Percentiles rank a stretch among this genome's conserved stretches.
These are phyloP conservation scores for Debaryomyces maramus DNA, from an alignment of 805 yeast species.

Conservation along the genomic window DNA sequence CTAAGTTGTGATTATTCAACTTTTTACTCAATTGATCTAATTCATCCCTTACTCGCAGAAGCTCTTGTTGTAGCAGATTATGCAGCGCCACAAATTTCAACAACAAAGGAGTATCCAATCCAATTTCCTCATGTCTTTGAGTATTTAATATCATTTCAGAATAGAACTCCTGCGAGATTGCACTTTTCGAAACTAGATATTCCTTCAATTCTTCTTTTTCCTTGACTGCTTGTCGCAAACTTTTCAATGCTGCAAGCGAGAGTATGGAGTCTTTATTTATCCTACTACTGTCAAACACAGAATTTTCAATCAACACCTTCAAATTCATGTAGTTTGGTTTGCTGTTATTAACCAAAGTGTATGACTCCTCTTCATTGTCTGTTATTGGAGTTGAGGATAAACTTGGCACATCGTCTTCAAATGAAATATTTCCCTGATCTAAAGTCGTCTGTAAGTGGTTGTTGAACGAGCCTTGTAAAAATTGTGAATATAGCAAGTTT, in stretches of 20 bases:
- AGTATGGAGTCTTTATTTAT: conserved; percentile 34
- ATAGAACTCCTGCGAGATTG: conserved; percentile 36
- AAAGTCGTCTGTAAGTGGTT: conserved; percentile 32
- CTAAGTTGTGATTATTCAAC: conserved; percentile 43
- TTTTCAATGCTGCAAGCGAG: conserved; percentile 27
- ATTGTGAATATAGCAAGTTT: conserved; percentile 19
- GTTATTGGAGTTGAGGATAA: conserved; percentile 21
- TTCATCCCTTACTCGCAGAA: conserved; percentile 25
- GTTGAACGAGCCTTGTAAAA: conserved; percentile 32
- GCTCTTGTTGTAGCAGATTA: conserved; percentile 30
- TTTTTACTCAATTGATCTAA: conserved; percentile 25
- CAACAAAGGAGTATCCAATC: conserved; percentile 29
- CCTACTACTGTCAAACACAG: conserved; percentile 40
- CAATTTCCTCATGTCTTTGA: conserved; percentile 12
- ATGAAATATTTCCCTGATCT: conserved; percentile 26
- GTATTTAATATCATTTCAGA: conserved; percentile 21
- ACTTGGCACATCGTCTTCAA: conserved; percentile 19
- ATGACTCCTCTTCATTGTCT: conserved; percentile 18
- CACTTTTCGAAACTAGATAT: conserved; percentile 30
- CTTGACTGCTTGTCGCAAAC: conserved; percentile 27
- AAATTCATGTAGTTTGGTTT: conserved; percentile 38
- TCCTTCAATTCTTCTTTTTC: conserved; percentile 31
- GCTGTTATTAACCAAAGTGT: conserved; percentile 14
- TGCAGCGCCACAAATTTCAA: conserved; percentile 34
- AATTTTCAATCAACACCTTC: conserved; percentile 45